These are phyloP conservation scores for Phanerochaete sordida DNA, from an alignment of 768 basidiomycete genomes.

Conservation along the genomic window DNA sequence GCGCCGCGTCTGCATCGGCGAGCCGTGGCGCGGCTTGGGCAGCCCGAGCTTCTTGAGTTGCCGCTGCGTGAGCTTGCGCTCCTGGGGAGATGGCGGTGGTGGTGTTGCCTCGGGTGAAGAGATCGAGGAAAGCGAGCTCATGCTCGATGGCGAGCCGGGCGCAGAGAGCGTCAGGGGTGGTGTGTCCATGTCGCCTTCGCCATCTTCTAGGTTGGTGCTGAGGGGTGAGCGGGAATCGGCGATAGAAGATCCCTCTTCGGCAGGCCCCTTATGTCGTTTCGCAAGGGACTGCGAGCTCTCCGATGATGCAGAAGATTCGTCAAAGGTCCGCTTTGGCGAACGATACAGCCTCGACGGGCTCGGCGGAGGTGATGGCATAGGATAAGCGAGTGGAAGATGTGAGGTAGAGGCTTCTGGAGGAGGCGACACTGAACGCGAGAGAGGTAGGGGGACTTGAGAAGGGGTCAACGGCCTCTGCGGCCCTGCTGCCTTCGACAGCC, in stretches of 20 bases:
- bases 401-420: slow-evolving; percentile 11
- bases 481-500: slow-evolving; percentile 2
- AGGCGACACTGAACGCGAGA: slow-evolving; percentile 32
- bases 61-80: slow-evolving; percentile 54
- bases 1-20: slow-evolving; percentile 23
- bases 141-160: slow-evolving; percentile 22
- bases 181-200: slow-evolving; percentile 27
- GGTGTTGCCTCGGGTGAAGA: slow-evolving; percentile 30
- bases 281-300: slow-evolving; percentile 27
- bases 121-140: slow-evolving; percentile 40
- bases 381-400: slow-evolving; percentile 14
- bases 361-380: slow-evolving; percentile 14
- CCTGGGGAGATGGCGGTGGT: slow-evolving; percentile 33
- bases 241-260: slow-evolving; percentile 7
- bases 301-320: slow-evolving; percentile 47
- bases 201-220: slow-evolving; percentile 14
- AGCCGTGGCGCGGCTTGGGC: slow-evolving; percentile 43
- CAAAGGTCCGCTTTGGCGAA: slow-evolving; percentile 58
- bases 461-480: slow-evolving; percentile 23
- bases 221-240: slow-evolving; percentile 1
- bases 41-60: slow-evolving; percentile 69
- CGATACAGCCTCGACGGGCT: slow-evolving; percentile 23
- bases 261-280: slow-evolving; percentile 26
- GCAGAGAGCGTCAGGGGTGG: slow-evolving; percentile 20
- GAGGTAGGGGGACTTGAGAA: slow-evolving; percentile 33